These are phyloP conservation scores for Excoecaria agallocha DNA, from an alignment of 345 rosid species.

Conservation along the genomic window DNA sequence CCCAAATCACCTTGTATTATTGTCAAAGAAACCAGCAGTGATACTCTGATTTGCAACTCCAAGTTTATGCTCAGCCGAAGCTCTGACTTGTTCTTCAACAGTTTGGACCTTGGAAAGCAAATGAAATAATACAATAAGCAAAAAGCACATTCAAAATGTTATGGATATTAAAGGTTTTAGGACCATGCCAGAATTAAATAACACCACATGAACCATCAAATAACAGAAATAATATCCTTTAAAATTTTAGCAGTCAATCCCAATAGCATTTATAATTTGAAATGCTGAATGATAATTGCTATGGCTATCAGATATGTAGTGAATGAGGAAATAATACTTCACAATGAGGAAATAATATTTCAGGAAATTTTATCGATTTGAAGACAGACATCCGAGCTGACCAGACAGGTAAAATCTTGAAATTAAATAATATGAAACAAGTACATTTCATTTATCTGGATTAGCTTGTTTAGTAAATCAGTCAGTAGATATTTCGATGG, in stretches of 20 bases:
- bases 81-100: conserved; percentile 95
- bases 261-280: no score
- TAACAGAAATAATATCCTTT: background rate
- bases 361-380: background rate
- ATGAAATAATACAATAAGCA: background rate
- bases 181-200: background rate
- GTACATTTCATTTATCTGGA: no score
- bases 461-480: no score
- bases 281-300: background rate
- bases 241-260: background rate
- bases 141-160: background rate
- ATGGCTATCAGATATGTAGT: background rate
- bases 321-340: background rate
- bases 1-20: conserved; percentile 67
- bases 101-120: conserved; percentile 62
- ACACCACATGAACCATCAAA: background rate
- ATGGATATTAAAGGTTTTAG: background rate
- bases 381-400: background rate
- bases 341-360: background rate
- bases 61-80: conserved; percentile 91
- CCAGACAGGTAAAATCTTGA: background rate
- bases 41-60: conserved; percentile 98
- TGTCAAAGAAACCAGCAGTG: conserved; percentile 95
- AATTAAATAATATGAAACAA: background rate
- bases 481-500: no score